Evolutionary conservation across 371 early-diverging fungal species (phyloP), one percentile per base, ranked within the genome.

Genomic region (Mortierella sp.): DNA sequence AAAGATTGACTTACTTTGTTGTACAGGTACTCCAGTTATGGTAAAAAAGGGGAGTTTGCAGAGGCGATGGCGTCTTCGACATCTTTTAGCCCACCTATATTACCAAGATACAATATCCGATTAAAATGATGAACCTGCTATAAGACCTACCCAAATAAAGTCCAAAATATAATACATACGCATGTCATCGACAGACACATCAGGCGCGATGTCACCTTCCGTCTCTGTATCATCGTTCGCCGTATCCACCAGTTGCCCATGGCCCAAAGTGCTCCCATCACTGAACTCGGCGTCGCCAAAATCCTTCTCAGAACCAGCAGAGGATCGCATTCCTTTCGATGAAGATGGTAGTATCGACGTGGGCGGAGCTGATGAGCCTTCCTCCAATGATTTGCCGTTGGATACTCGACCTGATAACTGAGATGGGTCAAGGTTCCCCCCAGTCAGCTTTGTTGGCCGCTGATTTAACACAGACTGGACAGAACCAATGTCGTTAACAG

Each of bases 1-100:
- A 50, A 51, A 30, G 56, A 64, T 56, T 25, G 25, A 56, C 6
- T 58, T 66, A 58, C 66, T 30, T 59, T 66, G 48, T 66, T 50
- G 51, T 58, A 59, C 16, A 59, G 5, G 23, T 59, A 37, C 37
- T 66, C 59, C 59, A 66, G 16, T 51, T 58, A 66, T 6, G 59
- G 59, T 43, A 66, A 37, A 58, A 66, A 66, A 28, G 52, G 66
- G 23, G 66, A 66, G 25, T 51, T 58, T 21, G n/a, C 59, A 25
- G 50, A 58, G 65, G 59, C 50, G 58, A 66, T 30, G 52, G 57
- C 56, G 29, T 66, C 52, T 51, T 66, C 59, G 51, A 66, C 47
- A 16, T 66, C 66, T 26, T 66, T 48, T 25, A 66, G 21, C 43
- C 58, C 66, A 37, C 58, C 66, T 58, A 57, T 12, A 46, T 58